Evolutionary conservation across 1,284 basidiomycete genomes (phyloP).

Genomic region (Hemileia vastatrix): DNA sequence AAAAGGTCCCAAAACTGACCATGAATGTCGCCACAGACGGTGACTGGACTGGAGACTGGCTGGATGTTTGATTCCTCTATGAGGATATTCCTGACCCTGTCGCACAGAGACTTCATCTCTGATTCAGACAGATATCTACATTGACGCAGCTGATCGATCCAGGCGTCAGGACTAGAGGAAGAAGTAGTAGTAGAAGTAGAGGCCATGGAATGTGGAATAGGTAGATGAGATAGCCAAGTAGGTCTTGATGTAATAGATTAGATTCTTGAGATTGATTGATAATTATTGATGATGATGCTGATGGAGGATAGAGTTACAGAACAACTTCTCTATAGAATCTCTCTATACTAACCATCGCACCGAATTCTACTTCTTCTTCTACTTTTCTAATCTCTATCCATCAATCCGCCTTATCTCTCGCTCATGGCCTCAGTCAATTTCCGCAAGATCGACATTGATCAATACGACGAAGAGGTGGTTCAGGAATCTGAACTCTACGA

Average conservation of each 20-base stretch:
- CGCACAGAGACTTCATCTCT: conserved; percentile 93
- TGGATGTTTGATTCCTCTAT: conserved; percentile 94
- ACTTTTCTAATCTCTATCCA: neutral
- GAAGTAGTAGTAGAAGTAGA: neutral
- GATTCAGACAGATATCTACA: conserved; percentile 80
- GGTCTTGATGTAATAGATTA: no score
- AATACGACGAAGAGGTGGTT: conserved; percentile 81
- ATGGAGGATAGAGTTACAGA: no score
- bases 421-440: conserved; percentile 48
- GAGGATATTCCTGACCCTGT: conserved; percentile 68
- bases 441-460: conserved; percentile 89
- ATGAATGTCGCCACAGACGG: conserved; percentile 87
- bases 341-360: no score
- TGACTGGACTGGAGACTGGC: conserved; percentile 78
- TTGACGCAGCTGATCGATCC: conserved; percentile 58
- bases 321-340: no score
- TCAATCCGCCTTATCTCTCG: neutral
- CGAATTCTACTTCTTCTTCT: no score
- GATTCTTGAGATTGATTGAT: no score
- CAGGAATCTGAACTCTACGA: conserved; percentile 76
- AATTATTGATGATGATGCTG: no score
- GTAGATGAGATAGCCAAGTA: no score
- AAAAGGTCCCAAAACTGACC: conserved; percentile 93
- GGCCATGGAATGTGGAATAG: no score
- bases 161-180: neutral